Evolutionary conservation across 2,329 filamentous ascomycete genomes (phyloP), one percentile per base, ranked within the genome.

Genomic region (Falciphora oryzae): DNA sequence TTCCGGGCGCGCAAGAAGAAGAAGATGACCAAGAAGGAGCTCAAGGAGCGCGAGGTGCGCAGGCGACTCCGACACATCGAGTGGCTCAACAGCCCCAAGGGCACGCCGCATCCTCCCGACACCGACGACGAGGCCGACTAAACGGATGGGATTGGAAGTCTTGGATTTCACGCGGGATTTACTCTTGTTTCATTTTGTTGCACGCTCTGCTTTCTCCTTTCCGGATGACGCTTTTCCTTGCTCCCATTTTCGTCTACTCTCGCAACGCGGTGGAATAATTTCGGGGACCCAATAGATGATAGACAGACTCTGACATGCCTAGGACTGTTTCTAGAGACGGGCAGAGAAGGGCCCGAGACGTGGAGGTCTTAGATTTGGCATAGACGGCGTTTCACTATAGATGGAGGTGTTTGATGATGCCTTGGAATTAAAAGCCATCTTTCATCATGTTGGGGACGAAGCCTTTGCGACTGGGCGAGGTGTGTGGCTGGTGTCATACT

Each of bases 11-110:
- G 84, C 78, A 95, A 93, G 85, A 97, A 97, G 92, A 96, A 94
- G 88, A 99, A 99, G 91, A 86, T 95, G 86, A 99, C 95, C 65
- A 92, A 96, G 82, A 93, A 93, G 79, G 93, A 99, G 78, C 71
- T 93, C 75, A 99, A 99, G 85, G 95, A 99, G 77, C 85, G 90
- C 27, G 94, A 98, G 79, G 90, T 90, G 58, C 85, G 96, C 68
- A 86, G 94, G 70, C 85, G 95, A 71, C 81, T 98, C 77, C 87
- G 95, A 72, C 93, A 99, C 78, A 89, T 91, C 71, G 85, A 89
- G 75, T 91, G 90, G 90, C 81, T 96, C 71, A 94, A 92, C 78
- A 91, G 85, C 72, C 90, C 90, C 69, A 93, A 93, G 85, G 92
- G 91, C 6, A 94, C 91, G 4, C 90, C 90, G 35, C 87, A 90